phyloP scores from a whole-genome alignment of 192 early-diverging fungal species.

The Linnemannia hyalina region DNA sequence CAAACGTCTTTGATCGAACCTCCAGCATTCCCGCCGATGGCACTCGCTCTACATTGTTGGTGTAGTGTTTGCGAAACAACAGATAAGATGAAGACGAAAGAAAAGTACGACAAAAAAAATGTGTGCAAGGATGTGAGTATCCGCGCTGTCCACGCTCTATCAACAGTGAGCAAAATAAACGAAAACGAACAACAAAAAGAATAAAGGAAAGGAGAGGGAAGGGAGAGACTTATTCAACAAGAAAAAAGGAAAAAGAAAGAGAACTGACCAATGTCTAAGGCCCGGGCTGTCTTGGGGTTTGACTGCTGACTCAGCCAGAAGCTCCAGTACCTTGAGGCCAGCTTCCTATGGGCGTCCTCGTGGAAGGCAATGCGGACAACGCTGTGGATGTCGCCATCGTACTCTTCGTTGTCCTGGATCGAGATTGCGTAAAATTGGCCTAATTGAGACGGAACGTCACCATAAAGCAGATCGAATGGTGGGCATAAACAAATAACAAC shows the following conservation, averaged over 20 bases:
- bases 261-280: constrained; percentile 72
- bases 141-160: constrained; percentile 42
- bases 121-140: background rate
- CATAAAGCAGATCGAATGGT: background rate
- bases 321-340: constrained; percentile 75
- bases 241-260: background rate
- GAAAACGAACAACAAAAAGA: background rate
- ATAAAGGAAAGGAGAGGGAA: background rate
- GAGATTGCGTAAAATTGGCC: constrained; percentile 72
- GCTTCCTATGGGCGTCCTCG: constrained; percentile 74
- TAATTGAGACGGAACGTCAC: constrained; percentile 8
- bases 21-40: constrained; percentile 67
- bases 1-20: constrained; percentile 72
- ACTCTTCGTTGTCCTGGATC: constrained; percentile 62
- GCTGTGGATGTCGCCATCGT: constrained; percentile 65
- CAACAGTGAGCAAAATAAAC: background rate
- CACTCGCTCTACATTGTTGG: constrained; percentile 56
- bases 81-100: background rate
- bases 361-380: constrained; percentile 78
- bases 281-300: constrained; percentile 66
- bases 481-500: background rate
- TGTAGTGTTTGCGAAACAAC: background rate
- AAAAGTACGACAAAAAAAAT: background rate
- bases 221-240: background rate
- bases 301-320: constrained; percentile 82